Percentiles rank a stretch among this genome's conserved stretches.
These are phyloP conservation scores for Pontederia crassipes DNA, from an alignment of 176 grass and related monocot species.

Conservation along the genomic window DNA sequence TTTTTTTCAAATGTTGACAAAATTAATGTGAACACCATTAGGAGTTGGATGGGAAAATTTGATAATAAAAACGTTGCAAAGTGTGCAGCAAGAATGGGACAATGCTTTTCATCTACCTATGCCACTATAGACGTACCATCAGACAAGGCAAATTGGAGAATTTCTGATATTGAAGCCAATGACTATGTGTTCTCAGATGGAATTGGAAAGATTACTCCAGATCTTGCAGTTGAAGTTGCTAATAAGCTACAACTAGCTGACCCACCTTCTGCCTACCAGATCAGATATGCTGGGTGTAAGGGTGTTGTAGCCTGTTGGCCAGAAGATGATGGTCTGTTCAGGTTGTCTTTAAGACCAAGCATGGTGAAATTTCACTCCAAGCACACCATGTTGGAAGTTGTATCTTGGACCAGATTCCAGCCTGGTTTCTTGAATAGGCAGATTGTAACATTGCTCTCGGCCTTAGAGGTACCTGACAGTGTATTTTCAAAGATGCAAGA, in stretches of 20 bases:
- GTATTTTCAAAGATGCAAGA: conserved; percentile 63
- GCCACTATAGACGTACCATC: conserved; percentile 50
- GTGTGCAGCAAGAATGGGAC: conserved; percentile 72
- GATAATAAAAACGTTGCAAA: conserved; percentile 64
- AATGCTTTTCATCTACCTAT: conserved; percentile 92
- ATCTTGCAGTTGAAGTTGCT: conserved; percentile 70
- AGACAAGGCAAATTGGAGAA: conserved; percentile 27
- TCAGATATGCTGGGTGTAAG: conserved; percentile 77
- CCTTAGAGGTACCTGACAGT: conserved; percentile 44
- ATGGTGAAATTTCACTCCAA: conserved; percentile 77
- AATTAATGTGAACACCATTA: conserved; percentile 35
- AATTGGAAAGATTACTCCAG: conserved; percentile 61
- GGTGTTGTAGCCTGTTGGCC: conserved; percentile 73
- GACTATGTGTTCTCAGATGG: conserved; percentile 73
- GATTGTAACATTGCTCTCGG: conserved; percentile 71
- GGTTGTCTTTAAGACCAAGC: conserved; percentile 55
- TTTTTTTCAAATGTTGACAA: conserved; percentile 69
- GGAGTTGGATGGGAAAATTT: conserved; percentile 73
- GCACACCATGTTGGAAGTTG: conserved; percentile 62
- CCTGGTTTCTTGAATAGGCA: conserved; percentile 85
- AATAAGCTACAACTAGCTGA: conserved; percentile 37
- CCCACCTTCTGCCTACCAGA: conserved; percentile 86
- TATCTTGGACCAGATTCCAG: conserved; percentile 77
- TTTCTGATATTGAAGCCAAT: conserved; percentile 48
- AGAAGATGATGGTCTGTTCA: conserved; percentile 31